Base-by-base conservation (phyloP, 2,329 filamentous ascomycete genomes). In the Colletotrichum graminicola region DNA sequence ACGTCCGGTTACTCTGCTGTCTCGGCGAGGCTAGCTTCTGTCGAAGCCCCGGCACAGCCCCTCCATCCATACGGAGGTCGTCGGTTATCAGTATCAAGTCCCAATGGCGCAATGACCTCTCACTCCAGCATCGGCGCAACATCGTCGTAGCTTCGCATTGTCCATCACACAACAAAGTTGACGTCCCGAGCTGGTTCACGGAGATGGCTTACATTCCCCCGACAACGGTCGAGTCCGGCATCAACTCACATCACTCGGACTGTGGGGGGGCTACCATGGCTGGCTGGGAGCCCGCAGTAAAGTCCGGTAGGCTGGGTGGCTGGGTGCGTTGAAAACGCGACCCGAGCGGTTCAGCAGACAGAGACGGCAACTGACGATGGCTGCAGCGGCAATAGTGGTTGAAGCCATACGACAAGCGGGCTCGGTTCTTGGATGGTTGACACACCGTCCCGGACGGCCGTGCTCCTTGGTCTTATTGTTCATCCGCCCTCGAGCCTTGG, bases 401-500 rank as follows among this genome's bases (percentile, higher is more conserved):
- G 64, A 62, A 29, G 52, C 57, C 63, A 57, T 56, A 39, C 51
- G 47, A 39, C 14, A 41, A 41, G 36, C 51, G 39, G 57, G 29
- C 57, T 52, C 26, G 36, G 23, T 56, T 66, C 23, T 62, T 52
- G 49, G 52, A 32, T 60, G 59, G 55, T 63, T 69, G 55, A 60
- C 60, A 63, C 60, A 71, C 54, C 54, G 43, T 71, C 34, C 52
- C 63, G 36, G 51, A 16, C 36, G 69, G 66, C 69, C 69, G 66
- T 69, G 69, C 69, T 63, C 69, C 65, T 63, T 34, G 52, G 49
- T 64, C 65, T 60, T 62, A 54, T 41, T 47, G 67, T 63, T 54
- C 43, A 59, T 59, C 59, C 65, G 64, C 64, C 61, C 68, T 62
- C 57, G 29, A 65, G 69, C 65, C 57, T 68, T 65, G 64, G 64